Conservation (phyloP, 306 rosid species). For the Castanea sativa region DNA sequence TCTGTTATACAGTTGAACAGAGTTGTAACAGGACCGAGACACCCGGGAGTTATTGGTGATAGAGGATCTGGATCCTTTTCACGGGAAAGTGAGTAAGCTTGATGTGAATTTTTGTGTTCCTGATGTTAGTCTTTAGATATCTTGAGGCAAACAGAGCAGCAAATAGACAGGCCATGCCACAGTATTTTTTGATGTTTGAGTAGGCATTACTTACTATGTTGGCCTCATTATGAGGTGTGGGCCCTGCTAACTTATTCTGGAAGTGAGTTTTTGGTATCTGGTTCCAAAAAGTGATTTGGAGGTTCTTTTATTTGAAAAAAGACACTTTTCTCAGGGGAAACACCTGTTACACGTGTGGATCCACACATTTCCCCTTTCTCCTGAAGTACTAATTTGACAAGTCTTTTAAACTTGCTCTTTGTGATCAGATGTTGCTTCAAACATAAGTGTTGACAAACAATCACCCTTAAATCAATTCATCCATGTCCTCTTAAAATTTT, state of each 20-base stretch:
- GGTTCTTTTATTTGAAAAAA: not conserved
- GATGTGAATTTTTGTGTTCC: not conserved
- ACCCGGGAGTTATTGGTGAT: conserved; percentile 89
- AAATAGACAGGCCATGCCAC: not conserved
- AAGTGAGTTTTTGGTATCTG: too few species aligned
- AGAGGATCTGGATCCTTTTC: conserved; percentile 84
- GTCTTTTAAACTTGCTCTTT: not conserved
- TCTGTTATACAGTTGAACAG: conserved; percentile 71
- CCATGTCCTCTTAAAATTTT: too few species aligned
- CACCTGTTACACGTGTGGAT: too few species aligned
- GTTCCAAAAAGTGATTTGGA: not conserved
- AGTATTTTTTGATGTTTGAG: not conserved
- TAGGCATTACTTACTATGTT: too few species aligned
- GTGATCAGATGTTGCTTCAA: not conserved
- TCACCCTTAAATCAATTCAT: too few species aligned
- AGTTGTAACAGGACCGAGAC: conserved; percentile 89
- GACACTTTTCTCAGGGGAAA: not conserved
- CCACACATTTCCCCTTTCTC: too few species aligned
- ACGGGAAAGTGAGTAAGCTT: conserved; percentile 75
- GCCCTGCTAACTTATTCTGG: too few species aligned
- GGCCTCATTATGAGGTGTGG: too few species aligned
- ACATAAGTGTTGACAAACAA: not conserved
- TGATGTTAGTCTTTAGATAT: not conserved
- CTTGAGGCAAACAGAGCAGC: not conserved
- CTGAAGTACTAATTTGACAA: not conserved